Conservation (phyloP, 1,284 basidiomycete genomes). For the Fomes fomentarius region DNA sequence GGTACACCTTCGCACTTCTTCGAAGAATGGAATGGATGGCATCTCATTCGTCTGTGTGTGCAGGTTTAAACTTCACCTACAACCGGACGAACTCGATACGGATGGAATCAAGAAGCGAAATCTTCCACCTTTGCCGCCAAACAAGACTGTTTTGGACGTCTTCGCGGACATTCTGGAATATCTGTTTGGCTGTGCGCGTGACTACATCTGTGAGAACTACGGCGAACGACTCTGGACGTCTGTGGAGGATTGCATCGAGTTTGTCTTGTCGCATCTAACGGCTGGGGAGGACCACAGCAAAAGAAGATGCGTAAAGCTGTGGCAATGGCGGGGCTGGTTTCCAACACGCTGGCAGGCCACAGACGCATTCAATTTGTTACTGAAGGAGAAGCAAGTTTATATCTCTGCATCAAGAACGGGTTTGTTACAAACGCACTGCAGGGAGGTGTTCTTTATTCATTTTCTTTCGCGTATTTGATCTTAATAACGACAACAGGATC, state of each 20-base stretch:
- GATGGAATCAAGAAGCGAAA: slow-evolving; percentile 26
- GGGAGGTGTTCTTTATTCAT: slow-evolving; percentile 14
- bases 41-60: no score
- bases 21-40: background rate
- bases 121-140: slow-evolving; percentile 48
- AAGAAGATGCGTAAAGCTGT: slow-evolving; percentile 43
- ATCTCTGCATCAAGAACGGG: slow-evolving; percentile 46
- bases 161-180: slow-evolving; percentile 58
- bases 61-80: slow-evolving; percentile 65
- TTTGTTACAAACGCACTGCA: slow-evolving; percentile 36
- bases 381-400: slow-evolving; percentile 53
- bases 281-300: slow-evolving; percentile 48
- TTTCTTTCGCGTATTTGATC: background rate
- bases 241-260: slow-evolving; percentile 36
- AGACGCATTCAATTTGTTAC: slow-evolving; percentile 48
- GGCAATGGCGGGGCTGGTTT: slow-evolving; percentile 34
- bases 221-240: slow-evolving; percentile 43
- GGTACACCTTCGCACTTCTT: slow-evolving; percentile 29
- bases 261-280: slow-evolving; percentile 48
- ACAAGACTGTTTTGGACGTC: slow-evolving; percentile 50
- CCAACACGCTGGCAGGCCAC: slow-evolving; percentile 31
- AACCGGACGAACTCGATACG: slow-evolving; percentile 39
- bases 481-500: slow-evolving; percentile 31
- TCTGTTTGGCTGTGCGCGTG: slow-evolving; percentile 44
- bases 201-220: slow-evolving; percentile 53